Evolutionary conservation across 768 basidiomycete genomes (phyloP), one percentile per base, ranked within the genome.

Genomic region (Lepiota venenata): DNA sequence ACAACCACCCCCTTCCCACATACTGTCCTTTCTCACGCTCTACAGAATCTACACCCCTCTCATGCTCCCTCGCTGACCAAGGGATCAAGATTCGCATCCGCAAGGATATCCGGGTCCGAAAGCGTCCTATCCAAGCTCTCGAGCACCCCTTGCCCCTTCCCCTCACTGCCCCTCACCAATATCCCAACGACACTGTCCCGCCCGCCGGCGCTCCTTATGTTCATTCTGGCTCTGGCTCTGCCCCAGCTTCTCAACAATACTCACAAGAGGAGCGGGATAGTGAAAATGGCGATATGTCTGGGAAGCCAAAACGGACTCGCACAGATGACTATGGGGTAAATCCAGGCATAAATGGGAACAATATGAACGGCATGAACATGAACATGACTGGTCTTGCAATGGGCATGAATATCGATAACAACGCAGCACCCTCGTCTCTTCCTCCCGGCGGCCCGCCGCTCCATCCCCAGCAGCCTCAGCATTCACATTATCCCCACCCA

Each of bases 21-120:
- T 29, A 35, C 18, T 43, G 37, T 48, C 44, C 42, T 37, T 44
- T 40, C 58, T 62, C 25, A 60, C 37, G 15, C 22, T 20, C 43
- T 38, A 38, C 66, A 93, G 93, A 93, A 70, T 93, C 91, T 3
- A 94, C 93, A 0, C 84, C 87, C 2, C 78, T 96, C 0, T 95
- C 93, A 1, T 91, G 87, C 60, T 90, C 91, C 0, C 81, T 95
- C 51, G 92, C 93, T n/a, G 93, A 95, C 64, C 93, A 95, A 69
- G 93, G 93, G 20, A 93, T 95, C 71, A 96, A 95, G 71, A 94
- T 96, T 50, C 85, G 93, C 27, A 95, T 95, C 50, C 82, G 93
- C 35, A 95, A 94, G 68, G 92, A 95, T 56, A 91, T 93, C 35
- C 84, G 91, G 1, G 85, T 89, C 21, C 81, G 91, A 58, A 92